phyloP scores from a whole-genome alignment of 2,329 filamentous ascomycete species.

The Trichophyton simii region DNA sequence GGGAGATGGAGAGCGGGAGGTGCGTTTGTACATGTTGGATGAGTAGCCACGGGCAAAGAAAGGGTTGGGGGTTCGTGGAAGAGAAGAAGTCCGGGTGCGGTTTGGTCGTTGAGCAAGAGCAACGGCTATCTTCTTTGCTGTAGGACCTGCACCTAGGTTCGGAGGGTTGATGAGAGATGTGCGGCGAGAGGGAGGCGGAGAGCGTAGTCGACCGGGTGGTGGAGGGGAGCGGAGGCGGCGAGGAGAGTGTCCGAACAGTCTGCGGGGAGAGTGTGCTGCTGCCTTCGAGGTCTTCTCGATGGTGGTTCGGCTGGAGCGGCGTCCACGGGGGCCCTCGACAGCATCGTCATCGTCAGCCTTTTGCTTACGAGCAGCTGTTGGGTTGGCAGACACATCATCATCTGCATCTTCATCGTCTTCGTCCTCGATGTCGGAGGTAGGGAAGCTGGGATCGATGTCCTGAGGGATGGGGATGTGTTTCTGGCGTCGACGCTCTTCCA shows the following conservation, averaged over 20 bases:
- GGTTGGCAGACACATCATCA: conserved; percentile 17
- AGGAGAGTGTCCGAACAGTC: conserved; percentile 59
- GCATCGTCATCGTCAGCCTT: background rate
- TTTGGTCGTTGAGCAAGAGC: conserved; percentile 51
- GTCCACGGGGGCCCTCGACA: background rate
- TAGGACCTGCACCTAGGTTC: conserved; percentile 38
- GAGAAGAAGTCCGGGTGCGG: conserved; percentile 67
- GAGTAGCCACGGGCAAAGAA: conserved; percentile 38
- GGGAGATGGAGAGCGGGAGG: conserved; percentile 15
- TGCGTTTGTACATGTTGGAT: background rate
- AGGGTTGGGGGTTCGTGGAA: conserved; percentile 65
- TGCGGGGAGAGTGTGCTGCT: conserved; percentile 42
- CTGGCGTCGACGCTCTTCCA: conserved; percentile 66
- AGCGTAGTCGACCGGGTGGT: conserved; percentile 42
- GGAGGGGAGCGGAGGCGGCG: conserved; percentile 58
- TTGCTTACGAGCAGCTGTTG: background rate
- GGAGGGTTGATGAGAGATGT: conserved; percentile 28
- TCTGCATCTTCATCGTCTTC: conserved; percentile 57
- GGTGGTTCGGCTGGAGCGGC: conserved; percentile 24
- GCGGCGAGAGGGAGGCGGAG: conserved; percentile 37
- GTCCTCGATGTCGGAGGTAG: conserved; percentile 81
- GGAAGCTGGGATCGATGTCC: conserved; percentile 95
- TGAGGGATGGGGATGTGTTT: conserved; percentile 81
- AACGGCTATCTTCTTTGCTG: conserved; percentile 27
- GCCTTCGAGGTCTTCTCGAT: conserved; percentile 52